Conservation (phyloP, 768 basidiomycete genomes). For the Terana coerulea region DNA sequence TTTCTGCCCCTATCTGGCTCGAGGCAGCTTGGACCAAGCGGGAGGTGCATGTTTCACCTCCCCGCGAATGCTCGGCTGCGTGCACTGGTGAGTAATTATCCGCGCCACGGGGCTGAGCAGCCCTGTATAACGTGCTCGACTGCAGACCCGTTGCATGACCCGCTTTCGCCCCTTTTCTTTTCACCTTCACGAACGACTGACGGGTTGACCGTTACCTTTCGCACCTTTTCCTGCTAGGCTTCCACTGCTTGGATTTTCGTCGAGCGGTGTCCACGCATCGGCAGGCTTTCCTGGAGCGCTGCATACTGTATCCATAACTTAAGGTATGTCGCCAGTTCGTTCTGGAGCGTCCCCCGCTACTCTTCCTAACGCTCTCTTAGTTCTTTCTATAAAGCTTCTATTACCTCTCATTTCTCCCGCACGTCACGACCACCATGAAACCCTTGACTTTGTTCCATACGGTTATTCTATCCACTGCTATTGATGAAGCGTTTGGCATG, state of each 20-base stretch:
- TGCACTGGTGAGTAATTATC: not conserved
- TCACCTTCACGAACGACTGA: not conserved
- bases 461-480: not conserved
- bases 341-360: not conserved
- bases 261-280: not conserved
- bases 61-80: too few relatives aligned
- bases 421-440: not conserved
- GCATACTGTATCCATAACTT: not conserved
- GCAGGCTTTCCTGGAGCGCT: not conserved
- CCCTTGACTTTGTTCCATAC: not conserved
- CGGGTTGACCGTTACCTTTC: not conserved
- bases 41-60: too few relatives aligned
- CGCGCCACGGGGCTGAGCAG: not conserved
- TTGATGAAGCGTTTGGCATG: not conserved
- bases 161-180: not conserved
- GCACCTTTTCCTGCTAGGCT: not conserved
- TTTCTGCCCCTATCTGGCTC: too few relatives aligned
- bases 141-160: not conserved
- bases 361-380: not conserved
- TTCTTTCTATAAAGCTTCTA: not conserved
- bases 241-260: not conserved
- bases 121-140: not conserved
- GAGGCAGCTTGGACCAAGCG: too few relatives aligned
- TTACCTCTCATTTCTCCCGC: not conserved
- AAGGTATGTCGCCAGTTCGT: not conserved